Conservation (phyloP, 768 basidiomycete species). For the Mycena vulgaris region DNA sequence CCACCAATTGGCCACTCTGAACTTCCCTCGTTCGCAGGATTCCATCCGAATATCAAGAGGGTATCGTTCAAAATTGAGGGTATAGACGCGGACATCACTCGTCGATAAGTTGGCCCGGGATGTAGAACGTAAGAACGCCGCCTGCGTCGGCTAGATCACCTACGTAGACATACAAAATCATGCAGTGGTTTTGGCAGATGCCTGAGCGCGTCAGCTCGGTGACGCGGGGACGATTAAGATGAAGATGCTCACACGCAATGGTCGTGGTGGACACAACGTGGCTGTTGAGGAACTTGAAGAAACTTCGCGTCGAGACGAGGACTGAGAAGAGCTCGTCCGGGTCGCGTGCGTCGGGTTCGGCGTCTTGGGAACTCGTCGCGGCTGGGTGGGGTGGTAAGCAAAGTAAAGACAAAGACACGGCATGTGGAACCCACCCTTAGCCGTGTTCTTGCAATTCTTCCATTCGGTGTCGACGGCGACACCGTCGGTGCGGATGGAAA, state of each 20-base stretch:
- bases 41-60: not conserved
- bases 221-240: not conserved
- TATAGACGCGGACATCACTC: conserved; percentile 24
- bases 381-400: conserved; percentile 23
- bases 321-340: conserved; percentile 75
- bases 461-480: conserved; percentile 88
- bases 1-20: too few relatives aligned
- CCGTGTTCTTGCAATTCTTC: conserved; percentile 79
- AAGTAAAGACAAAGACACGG: not conserved
- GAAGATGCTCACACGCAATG: conserved; percentile 78
- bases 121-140: conserved; percentile 90
- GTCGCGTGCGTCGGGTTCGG: conserved; percentile 60
- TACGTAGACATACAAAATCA: conserved; percentile 92
- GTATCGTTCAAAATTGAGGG: conserved; percentile 25
- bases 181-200: conserved; percentile 86
- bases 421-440: conserved; percentile 55
- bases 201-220: conserved; percentile 58
- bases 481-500: conserved; percentile 77
- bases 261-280: conserved; percentile 88
- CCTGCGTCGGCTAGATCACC: conserved; percentile 85
- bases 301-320: conserved; percentile 79
- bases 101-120: conserved; percentile 65
- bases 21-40: too few relatives aligned
- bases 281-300: conserved; percentile 86
- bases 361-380: conserved; percentile 52